These are phyloP conservation scores for Coprinopsis marcescibilis DNA, from an alignment of 768 basidiomycete species.

Conservation along the genomic window DNA sequence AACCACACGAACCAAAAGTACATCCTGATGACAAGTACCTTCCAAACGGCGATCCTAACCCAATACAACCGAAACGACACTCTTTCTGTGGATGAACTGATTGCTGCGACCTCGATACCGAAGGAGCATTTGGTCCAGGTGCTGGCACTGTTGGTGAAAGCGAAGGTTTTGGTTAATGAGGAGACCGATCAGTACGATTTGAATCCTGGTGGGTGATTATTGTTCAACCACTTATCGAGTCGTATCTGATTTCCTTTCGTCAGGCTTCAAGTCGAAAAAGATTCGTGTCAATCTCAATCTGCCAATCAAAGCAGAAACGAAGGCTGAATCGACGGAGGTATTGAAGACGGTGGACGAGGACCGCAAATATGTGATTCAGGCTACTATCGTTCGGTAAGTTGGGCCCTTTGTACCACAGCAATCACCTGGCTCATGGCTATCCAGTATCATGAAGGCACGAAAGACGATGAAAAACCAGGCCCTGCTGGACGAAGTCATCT, in stretches of 20 bases:
- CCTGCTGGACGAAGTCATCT: conserved; percentile 84
- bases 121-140: conserved; percentile 75
- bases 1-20: conserved; percentile 94
- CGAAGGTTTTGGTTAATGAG: conserved; percentile 84
- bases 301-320: conserved; percentile 92
- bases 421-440: conserved; percentile 5
- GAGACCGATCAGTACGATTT: conserved; percentile 88
- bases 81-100: conserved; percentile 73
- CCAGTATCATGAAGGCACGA: conserved; percentile 89
- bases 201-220: conserved; percentile 53
- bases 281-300: conserved; percentile 87
- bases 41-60: conserved; percentile 90
- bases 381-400: conserved; percentile 78
- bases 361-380: conserved; percentile 93
- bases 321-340: conserved; percentile 88
- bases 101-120: conserved; percentile 71
- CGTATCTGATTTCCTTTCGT: not conserved
- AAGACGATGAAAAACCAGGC: conserved; percentile 94
- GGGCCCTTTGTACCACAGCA: not conserved
- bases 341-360: conserved; percentile 96
- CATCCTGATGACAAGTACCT: conserved; percentile 91
- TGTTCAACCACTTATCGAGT: not conserved
- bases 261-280: conserved; percentile 92
- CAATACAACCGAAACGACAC: conserved; percentile 93
- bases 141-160: conserved; percentile 68